These are phyloP conservation scores for Entomortierella chlamydospora DNA, from an alignment of 192 early-diverging fungal genomes.

Conservation along the genomic window DNA sequence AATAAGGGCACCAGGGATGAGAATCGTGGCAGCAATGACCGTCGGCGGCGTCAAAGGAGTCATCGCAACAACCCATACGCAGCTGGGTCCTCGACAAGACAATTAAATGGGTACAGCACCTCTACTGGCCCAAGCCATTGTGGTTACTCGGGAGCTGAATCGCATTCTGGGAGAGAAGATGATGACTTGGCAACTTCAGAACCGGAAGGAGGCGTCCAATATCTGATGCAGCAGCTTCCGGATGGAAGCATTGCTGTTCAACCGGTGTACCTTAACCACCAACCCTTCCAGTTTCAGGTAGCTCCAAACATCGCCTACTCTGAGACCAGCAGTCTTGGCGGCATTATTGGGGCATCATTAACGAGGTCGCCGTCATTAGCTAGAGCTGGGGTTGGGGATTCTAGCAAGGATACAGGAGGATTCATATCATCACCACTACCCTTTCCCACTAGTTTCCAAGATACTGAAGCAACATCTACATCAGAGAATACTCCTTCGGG, in stretches of 20 bases:
- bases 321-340: conserved; percentile 30
- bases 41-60: not conserved
- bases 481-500: not conserved
- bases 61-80: conserved; percentile 13
- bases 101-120: not conserved
- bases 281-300: conserved; percentile 13
- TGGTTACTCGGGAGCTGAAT: conserved; percentile 1
- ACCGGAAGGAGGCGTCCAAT: conserved; percentile 19
- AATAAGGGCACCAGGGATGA: not conserved
- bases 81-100: not conserved
- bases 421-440: too few species aligned
- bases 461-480: not conserved
- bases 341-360: conserved; percentile 5
- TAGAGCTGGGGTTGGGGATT: not conserved
- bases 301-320: conserved; percentile 46
- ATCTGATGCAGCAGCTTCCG: conserved; percentile 49
- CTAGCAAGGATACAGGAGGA: too few species aligned
- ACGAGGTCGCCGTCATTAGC: not conserved
- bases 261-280: conserved; percentile 45
- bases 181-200: not conserved
- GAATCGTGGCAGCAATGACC: not conserved
- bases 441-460: too few species aligned
- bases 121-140: conserved; percentile 4
- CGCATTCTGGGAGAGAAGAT: not conserved
- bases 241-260: conserved; percentile 52